Base-by-base conservation (phyloP, 179 eudicot species). In the Beta macrorhiza region DNA sequence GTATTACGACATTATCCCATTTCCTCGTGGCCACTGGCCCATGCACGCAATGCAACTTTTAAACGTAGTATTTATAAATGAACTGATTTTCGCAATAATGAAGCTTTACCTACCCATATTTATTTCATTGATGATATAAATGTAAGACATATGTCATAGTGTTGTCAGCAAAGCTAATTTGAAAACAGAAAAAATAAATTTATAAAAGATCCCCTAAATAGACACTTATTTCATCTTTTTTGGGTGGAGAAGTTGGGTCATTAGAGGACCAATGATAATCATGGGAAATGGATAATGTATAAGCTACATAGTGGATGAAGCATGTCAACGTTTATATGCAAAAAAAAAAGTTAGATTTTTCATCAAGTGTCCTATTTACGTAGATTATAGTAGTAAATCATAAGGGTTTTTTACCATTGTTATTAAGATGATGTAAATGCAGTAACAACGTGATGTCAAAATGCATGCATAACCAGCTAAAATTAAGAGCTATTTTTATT, bases 111-210 rank as follows among this genome's bases (percentile, higher is more conserved):
- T 9, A 61, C 77, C 59, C 69, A 32, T 59, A 78, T 82, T 77
- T 61, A 76, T 82, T 81, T 62, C 25, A 53, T 77, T 37, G 57
- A 52, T 47, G 2, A 19, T 19, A n/a, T 44, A 77, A 65, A 64
- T 82, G 85, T 82, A 82, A 82, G 74, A 29, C 78, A 73, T 56
- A 73, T 78, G 85, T 82, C 85, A 82, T 47, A 61, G 19, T 78
- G 22, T 5, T 49, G 81, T 82, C 85, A 82, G 37, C 72, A 82
- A 72, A 82, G 20, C 64, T 53, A 16, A 56, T 61, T 14, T 20
- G 5, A 16, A 51, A 75, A 67, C 45, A 13, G 4, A 13, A 5
- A 29, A 29, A 13, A 11, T 3, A 29, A 13, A 29, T 29, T 3
- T 67, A 12, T 12, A 29, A 12, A 65, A 11, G 32, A 25, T 32